These are phyloP conservation scores for Didymella arachidicola DNA, from an alignment of 2,329 filamentous ascomycete species.

Conservation along the genomic window DNA sequence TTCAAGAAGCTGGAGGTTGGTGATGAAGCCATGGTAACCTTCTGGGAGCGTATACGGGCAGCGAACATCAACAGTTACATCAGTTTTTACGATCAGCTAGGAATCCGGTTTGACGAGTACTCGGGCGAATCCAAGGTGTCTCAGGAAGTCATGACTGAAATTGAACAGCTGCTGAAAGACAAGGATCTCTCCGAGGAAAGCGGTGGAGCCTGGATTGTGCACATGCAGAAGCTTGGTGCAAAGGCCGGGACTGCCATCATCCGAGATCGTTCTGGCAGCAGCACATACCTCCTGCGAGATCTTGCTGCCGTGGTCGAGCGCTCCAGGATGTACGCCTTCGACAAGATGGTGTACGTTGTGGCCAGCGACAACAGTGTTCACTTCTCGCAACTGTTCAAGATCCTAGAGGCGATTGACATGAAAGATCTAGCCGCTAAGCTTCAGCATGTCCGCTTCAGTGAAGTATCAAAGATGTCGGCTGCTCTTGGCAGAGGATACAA, in stretches of 20 bases:
- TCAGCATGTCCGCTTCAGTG: constrained; percentile 78
- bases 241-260: constrained; percentile 74
- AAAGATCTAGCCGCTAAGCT: constrained; percentile 72
- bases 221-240: constrained; percentile 75
- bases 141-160: constrained; percentile 70
- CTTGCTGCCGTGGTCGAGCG: constrained; percentile 76
- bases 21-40: constrained; percentile 65
- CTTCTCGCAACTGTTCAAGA: constrained; percentile 78
- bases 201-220: constrained; percentile 75
- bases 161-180: constrained; percentile 68
- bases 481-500: constrained; percentile 69
- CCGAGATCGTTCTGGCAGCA: constrained; percentile 76
- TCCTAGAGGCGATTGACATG: constrained; percentile 74
- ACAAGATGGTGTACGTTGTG: constrained; percentile 83
- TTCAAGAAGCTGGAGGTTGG: constrained; percentile 77
- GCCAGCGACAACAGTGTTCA: constrained; percentile 76
- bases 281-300: constrained; percentile 79
- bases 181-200: constrained; percentile 72
- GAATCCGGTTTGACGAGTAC: constrained; percentile 75
- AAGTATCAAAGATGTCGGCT: constrained; percentile 60
- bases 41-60: constrained; percentile 72
- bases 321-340: constrained; percentile 67
- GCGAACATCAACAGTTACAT: constrained; percentile 72
- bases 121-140: constrained; percentile 78
- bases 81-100: constrained; percentile 72